Evolutionary conservation across 2,329 filamentous ascomycete genomes (phyloP).

Genomic region (Cordyceps pruinosa): DNA sequence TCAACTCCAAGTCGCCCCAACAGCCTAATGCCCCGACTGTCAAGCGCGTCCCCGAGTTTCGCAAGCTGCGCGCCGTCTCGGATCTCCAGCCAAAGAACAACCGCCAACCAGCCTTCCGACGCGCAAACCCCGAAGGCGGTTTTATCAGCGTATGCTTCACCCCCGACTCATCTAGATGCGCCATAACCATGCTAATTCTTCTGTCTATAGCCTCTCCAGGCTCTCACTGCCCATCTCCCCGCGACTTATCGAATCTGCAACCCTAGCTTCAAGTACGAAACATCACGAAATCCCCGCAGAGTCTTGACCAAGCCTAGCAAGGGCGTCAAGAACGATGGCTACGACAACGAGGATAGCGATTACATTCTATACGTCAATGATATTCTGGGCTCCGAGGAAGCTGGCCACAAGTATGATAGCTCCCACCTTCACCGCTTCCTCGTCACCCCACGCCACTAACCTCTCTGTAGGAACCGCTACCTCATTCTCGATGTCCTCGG

Average conservation of each 20-base stretch:
- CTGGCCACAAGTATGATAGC: conserved; percentile 74
- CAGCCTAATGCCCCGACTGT: conserved; percentile 42
- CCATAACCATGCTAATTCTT: conserved; percentile 7
- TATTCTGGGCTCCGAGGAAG: conserved; percentile 94
- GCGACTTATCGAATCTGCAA: conserved; percentile 98
- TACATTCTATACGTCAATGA: conserved; percentile 99
- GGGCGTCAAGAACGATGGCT: conserved; percentile 96
- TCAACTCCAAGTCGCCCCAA: conserved; percentile 53
- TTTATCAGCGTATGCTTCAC: conserved; percentile 78
- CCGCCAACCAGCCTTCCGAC: conserved; percentile 78
- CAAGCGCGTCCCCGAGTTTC: conserved; percentile 79
- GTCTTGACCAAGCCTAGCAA: conserved; percentile 98
- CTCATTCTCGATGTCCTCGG: conserved; percentile 94
- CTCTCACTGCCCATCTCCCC: conserved; percentile 84
- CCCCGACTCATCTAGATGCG: not conserved
- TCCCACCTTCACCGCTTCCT: not conserved
- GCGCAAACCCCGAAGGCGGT: conserved; percentile 92
- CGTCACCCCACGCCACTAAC: conserved; percentile 5
- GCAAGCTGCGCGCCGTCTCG: conserved; percentile 62
- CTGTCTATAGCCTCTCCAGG: conserved; percentile 86
- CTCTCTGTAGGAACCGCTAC: conserved; percentile 68
- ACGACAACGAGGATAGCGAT: conserved; percentile 97
- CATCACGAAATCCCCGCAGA: conserved; percentile 87
- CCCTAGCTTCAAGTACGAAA: conserved; percentile 96
- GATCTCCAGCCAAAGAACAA: conserved; percentile 82